phyloP scores from a whole-genome alignment of 441 rosid genomes.

The Pelargonium citronellum region DNA sequence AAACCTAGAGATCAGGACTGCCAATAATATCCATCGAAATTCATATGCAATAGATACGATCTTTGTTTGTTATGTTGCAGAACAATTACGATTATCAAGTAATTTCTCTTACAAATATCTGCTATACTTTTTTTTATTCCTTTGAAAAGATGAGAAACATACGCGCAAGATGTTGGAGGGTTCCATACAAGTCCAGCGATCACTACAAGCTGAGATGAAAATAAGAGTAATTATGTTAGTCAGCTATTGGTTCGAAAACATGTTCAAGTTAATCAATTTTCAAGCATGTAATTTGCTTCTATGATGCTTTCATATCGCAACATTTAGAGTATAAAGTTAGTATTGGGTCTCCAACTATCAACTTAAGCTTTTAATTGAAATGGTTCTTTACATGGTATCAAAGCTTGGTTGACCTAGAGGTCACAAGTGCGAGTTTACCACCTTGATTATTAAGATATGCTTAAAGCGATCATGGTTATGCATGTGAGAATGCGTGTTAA shows the following conservation, averaged over 20 bases:
- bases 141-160: constrained; percentile 32
- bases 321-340: too few species aligned
- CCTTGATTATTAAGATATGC: too few species aligned
- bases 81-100: neutral
- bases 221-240: neutral
- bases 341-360: too few species aligned
- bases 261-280: too few species aligned
- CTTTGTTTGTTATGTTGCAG: neutral
- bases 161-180: constrained; percentile 98
- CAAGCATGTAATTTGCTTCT: too few species aligned
- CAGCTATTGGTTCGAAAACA: neutral
- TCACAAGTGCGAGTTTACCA: too few species aligned
- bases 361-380: neutral
- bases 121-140: too few species aligned
- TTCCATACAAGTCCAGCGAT: constrained; percentile 93
- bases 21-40: neutral
- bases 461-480: too few species aligned
- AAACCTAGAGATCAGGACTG: neutral
- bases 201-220: constrained; percentile 68
- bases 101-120: neutral
- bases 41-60: neutral
- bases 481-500: too few species aligned
- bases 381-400: too few species aligned
- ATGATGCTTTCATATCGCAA: too few species aligned
- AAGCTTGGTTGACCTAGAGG: too few species aligned